Base-by-base conservation (phyloP, 1,139 yeast species). In the Yamadazyma mexicana region DNA sequence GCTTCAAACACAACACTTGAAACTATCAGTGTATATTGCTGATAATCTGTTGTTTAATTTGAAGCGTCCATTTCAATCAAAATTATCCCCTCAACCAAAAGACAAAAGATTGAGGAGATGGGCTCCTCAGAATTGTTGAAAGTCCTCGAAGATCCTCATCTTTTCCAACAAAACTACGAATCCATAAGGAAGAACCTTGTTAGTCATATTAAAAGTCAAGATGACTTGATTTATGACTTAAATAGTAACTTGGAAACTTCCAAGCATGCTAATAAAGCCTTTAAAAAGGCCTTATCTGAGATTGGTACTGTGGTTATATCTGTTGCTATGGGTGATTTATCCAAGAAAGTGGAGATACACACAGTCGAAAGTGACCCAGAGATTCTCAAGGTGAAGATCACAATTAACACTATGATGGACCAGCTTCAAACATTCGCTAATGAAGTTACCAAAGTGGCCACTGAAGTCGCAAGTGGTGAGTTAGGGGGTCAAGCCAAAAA, bases 401-500 rank as follows among this genome's bases (percentile, higher is more conserved):
- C 94, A 12, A 86, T 87, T 54, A 87, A 87, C 59, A 81, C 88
- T 14, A 85, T 87, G 91, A 85, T 87, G 86, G 91, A 84, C 58
- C 94, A 86, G 61, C 69, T 87, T 44, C 92, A 84, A 56, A 77
- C 87, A 10, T 87, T 87, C 60, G 91, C 94, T 17, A 76, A 77
- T 45, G 95, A 86, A 60, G 94, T 86, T 28, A 84, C 92, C 24
- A 80, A 87, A 46, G 88, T 87, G 15, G 95, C 95, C 32, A 85
- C 91, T 9, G 94, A 87, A 54, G 95, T 87, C 23, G 92, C 95
- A 27, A 87, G 86, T 54, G 95, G 95, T 46, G 87, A 87, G 45
- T 70, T 87, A 37, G 95, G 95, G 49, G 95, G 95, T 26, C 94
- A 85, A 58, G 95, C 92, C 26, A 85, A 83, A 52, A 83, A 83